Conservation (phyloP, 129 eudicot species). For the Flaveria robusta region DNA sequence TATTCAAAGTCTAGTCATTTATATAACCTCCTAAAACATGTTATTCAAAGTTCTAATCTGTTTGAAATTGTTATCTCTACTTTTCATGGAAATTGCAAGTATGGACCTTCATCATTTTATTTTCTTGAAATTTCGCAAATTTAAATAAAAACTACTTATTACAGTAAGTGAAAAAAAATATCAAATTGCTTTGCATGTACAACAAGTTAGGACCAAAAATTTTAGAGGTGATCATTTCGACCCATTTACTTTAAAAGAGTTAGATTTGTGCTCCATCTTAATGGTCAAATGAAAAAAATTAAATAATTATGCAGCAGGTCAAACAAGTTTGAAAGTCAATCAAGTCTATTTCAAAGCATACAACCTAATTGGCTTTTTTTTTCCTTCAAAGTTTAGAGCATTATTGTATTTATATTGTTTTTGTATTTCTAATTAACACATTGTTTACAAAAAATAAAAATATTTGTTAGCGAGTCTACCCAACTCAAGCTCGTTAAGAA, state of each 20-base stretch:
- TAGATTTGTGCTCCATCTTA: background rate
- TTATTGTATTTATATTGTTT: background rate
- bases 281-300: background rate
- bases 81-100: background rate
- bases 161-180: background rate
- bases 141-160: background rate
- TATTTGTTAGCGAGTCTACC: background rate
- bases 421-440: background rate
- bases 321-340: background rate
- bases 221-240: background rate
- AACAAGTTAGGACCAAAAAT: background rate
- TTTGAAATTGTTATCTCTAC: background rate
- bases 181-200: background rate
- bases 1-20: background rate
- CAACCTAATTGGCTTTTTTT: background rate
- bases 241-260: background rate
- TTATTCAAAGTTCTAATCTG: background rate
- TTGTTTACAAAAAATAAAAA: background rate
- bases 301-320: background rate
- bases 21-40: background rate
- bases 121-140: slow-evolving; percentile 18
- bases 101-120: background rate
- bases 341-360: background rate
- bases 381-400: background rate
- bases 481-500: background rate